Evolutionary conservation across 257 asterid genomes (phyloP).

Genomic region (Thymus quinquecostatus): DNA sequence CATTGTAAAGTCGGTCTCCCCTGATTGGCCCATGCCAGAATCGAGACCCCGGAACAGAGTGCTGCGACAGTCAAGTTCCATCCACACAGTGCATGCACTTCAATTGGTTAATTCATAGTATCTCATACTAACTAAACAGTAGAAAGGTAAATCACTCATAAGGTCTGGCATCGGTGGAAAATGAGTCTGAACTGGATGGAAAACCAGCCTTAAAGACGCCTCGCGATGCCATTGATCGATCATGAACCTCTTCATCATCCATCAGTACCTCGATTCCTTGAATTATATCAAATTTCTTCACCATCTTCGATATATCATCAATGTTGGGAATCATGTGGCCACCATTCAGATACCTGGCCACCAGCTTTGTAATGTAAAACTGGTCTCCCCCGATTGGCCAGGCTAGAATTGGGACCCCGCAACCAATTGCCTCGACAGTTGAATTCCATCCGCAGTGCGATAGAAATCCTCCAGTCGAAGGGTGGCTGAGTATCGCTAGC

Average conservation of each 20-base stretch:
- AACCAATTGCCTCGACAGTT: conserved; percentile 62
- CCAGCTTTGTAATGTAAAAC: conserved; percentile 53
- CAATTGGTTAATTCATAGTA: no score
- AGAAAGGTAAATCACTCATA: no score
- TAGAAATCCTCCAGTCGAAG: conserved; percentile 61
- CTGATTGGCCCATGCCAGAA: no score
- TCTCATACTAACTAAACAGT: no score
- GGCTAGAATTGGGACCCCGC: conserved; percentile 63
- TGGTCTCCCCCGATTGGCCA: conserved; percentile 93
- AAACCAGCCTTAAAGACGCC: conserved; percentile 48
- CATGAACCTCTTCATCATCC: conserved; percentile 55
- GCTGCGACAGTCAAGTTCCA: no score
- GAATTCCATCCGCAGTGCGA: conserved; percentile 90
- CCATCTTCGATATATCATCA: conserved; percentile 40
- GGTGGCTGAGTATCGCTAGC: conserved; percentile 58
- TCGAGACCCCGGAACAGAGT: no score
- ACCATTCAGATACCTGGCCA: conserved; percentile 46
- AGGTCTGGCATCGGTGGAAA: no score
- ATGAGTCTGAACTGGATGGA: conserved; percentile 47
- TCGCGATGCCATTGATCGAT: conserved; percentile 39
- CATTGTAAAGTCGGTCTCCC: no score
- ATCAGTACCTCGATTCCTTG: conserved; percentile 53
- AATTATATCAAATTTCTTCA: conserved; percentile 48
- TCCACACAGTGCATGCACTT: no score
- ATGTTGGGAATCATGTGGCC: conserved; percentile 46